Evolutionary conservation across 371 early-diverging fungal genomes (phyloP), one percentile per base, ranked within the genome.

Genomic region (Saksenaea oblongispora): DNA sequence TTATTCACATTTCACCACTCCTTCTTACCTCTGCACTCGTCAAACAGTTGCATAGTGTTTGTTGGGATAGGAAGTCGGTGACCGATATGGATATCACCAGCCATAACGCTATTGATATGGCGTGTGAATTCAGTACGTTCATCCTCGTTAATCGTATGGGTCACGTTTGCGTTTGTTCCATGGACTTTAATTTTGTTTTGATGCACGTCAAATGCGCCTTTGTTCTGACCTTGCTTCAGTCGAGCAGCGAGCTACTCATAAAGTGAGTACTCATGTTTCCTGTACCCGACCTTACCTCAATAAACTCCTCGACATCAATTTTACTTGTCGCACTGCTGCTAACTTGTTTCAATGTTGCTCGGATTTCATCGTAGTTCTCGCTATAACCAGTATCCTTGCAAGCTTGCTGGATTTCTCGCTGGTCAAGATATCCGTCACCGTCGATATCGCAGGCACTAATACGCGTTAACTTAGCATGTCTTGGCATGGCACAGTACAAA

Each of bases 101-200:
- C 89, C 58, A 98, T 81, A 41, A 87, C 87, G 37, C 87, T 83
- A 80, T 98, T 98, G 71, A 98, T 95, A 76, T 98, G 97, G 68
- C 87, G 84, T 26, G 92, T 90, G 67, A 98, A 98, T 76, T 93
- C 93, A 64, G 93, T 92, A 71, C 93, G 91, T 76, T 98, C 98
- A 71, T 98, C 98, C 71, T 96, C 96, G 74, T 98, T 97, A 80
- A 98, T 95, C 7, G 97, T 93, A 74, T 98, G 98, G 10, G 95
- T 93, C 10, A 88, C 89, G 76, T 92, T 94, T 56, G 89, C 87
- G 64, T 90, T 89, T 54, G 91, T 84, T 58, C 95, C 95, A 63
- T 90, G 88, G 59, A 95, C 89, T 31, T 90, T 89, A 69, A 96
- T 94, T 62, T 93, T 93, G 67, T 89, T 83, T 76, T 89, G 88